These are phyloP conservation scores for Hemerocallis citrina DNA, from an alignment of 106 monocot genomes.

Conservation along the genomic window DNA sequence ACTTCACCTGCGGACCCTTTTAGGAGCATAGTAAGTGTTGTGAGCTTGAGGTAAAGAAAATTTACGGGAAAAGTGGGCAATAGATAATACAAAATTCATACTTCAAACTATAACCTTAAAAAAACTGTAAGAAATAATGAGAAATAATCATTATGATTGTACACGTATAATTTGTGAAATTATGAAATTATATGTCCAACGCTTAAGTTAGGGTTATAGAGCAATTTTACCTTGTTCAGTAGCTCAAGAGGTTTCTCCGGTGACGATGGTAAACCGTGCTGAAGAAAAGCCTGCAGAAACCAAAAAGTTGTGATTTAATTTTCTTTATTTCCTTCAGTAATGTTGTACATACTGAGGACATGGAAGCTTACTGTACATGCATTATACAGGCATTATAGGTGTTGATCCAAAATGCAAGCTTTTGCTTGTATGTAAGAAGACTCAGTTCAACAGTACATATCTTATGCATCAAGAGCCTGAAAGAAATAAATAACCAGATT, in stretches of 20 bases:
- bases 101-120: too few species aligned
- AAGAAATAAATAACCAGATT: slow-evolving; percentile 1
- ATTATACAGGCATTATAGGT: slow-evolving; percentile 86
- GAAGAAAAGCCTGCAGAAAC: slow-evolving; percentile 66
- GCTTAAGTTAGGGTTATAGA: neutral
- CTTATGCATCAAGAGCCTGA: slow-evolving; percentile 58
- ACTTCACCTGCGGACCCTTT: too few species aligned
- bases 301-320: neutral
- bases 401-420: slow-evolving; percentile 96
- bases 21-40: too few species aligned
- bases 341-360: neutral
- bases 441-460: slow-evolving; percentile 43
- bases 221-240: slow-evolving; percentile 58
- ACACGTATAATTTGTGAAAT: too few species aligned
- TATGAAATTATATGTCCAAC: too few species aligned
- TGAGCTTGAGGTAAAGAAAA: too few species aligned
- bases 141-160: too few species aligned
- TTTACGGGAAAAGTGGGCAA: too few species aligned
- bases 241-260: slow-evolving; percentile 54
- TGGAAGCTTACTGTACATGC: slow-evolving; percentile 53
- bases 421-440: slow-evolving; percentile 71
- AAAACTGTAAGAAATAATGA: too few species aligned
- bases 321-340: neutral
- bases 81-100: too few species aligned
- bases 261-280: slow-evolving; percentile 48